Evolutionary conservation across 2,329 filamentous ascomycete genomes (phyloP).

Genomic region (Diplodia seriata): DNA sequence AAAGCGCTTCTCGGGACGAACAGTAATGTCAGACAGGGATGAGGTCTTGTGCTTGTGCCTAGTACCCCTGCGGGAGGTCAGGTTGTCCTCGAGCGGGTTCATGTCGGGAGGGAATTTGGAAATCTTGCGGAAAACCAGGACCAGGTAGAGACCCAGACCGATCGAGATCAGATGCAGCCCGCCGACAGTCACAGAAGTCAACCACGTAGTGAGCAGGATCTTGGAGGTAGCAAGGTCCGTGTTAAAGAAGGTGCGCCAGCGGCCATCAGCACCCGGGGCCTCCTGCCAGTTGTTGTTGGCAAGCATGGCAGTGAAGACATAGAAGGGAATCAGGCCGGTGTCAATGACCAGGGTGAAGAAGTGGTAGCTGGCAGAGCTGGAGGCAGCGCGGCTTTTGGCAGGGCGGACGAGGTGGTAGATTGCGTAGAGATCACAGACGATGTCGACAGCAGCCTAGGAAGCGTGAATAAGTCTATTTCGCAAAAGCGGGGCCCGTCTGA

Average conservation of each 20-base stretch:
- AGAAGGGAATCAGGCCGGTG: constrained; percentile 68
- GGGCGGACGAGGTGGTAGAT: constrained; percentile 80
- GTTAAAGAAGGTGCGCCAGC: constrained; percentile 74
- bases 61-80: constrained; percentile 70
- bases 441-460: constrained; percentile 74
- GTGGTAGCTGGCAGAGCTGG: constrained; percentile 86
- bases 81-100: constrained; percentile 88
- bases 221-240: constrained; percentile 62
- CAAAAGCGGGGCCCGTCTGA: not conserved
- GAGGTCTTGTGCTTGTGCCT: constrained; percentile 78
- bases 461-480: not conserved
- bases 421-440: constrained; percentile 75
- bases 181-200: constrained; percentile 68
- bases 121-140: constrained; percentile 82
- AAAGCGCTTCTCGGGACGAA: constrained; percentile 59
- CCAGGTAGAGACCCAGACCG: constrained; percentile 75
- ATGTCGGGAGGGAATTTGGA: constrained; percentile 84
- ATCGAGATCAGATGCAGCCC: constrained; percentile 75
- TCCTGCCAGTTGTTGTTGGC: constrained; percentile 59
- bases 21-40: constrained; percentile 49
- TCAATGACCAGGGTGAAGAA: constrained; percentile 81
- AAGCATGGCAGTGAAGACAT: constrained; percentile 64
- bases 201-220: constrained; percentile 72
- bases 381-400: constrained; percentile 73
- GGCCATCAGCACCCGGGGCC: constrained; percentile 52